Evolutionary conservation across 345 rosid genomes (phyloP), one percentile per base, ranked within the genome.

Genomic region (Camelina laxa): DNA sequence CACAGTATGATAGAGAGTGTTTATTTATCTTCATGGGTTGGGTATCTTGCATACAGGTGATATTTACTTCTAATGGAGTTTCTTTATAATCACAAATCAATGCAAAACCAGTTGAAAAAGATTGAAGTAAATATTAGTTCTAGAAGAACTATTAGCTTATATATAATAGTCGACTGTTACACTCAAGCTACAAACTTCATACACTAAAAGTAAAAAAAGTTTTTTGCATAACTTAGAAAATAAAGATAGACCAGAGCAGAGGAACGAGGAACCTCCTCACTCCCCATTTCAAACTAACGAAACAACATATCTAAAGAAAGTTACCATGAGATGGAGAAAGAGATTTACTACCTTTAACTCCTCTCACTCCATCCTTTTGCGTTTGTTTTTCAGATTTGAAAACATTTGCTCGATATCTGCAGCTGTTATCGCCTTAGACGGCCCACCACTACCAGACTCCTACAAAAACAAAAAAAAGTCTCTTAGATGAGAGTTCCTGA

Each of bases 341-440:
- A 50, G 68, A 38, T 15, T 16, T 19, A 68, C 27, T 49, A 60
- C 62, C 41, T 41, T 60, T 51, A 19, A 16, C 38, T 55, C 69
- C 45, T 48, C 13, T 33, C 49, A 86, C 82, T 90, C 72, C 69
- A 65, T 60, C 10, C 88, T 96, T 56, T 65, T 78, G 21, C 97
- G 92, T 82, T 92, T 92, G 86, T 91, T 92, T 38, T 89, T 88
- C 71, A 96, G 97, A 80, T 92, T 92, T 68, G 94, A 87, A 36
- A 96, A 96, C 69, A 96, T 89, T 79, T 91, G 91, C 54, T 83
- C 87, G 30, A 96, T 85, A 82, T 91, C 98, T 48, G 74, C 91
- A 69, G 94, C 31, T 1, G 98, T 91, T 86, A 92, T 79, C 33
- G 94, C 82, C 74, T 89, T 89, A n/a, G 98, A 92, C 13, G 94